Percentiles rank a stretch among this genome's conserved stretches.
Evolutionary conservation across 352 stramenopile species (phyloP).

Genomic region (Phytophthora parvispora): DNA sequence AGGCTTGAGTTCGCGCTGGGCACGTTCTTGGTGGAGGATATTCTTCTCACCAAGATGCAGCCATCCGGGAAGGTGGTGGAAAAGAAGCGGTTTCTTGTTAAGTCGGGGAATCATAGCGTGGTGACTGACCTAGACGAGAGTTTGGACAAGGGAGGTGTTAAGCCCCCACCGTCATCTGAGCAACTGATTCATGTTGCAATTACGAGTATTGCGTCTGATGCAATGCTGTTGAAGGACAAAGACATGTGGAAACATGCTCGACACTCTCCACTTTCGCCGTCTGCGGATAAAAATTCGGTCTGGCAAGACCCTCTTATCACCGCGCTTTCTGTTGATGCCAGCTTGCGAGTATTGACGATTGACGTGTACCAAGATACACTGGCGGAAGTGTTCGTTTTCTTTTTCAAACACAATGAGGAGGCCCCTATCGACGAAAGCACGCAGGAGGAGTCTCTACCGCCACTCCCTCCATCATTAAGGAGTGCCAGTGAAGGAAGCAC

Average conservation of each 20-base stretch:
- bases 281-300: constrained; percentile 51
- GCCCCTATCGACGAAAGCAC: constrained; percentile 10
- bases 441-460: constrained; percentile 12
- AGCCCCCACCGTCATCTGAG: constrained; percentile 39
- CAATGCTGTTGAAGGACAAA: constrained; percentile 68
- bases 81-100: constrained; percentile 69
- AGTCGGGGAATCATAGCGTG: constrained; percentile 59
- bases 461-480: constrained; percentile 30
- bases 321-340: constrained; percentile 74
- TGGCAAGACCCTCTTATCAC: constrained; percentile 85
- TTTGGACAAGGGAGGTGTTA: constrained; percentile 13
- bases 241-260: constrained; percentile 55
- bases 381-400: constrained; percentile 82
- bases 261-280: constrained; percentile 42
- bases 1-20: constrained; percentile 78
- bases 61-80: constrained; percentile 34
- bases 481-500: constrained; percentile 40
- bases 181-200: constrained; percentile 80
- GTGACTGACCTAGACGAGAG: constrained; percentile 30
- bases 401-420: constrained; percentile 61
- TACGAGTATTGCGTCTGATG: constrained; percentile 74
- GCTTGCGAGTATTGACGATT: constrained; percentile 74
- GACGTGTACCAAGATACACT: constrained; percentile 86
- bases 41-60: constrained; percentile 44
- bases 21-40: constrained; percentile 81